Evolutionary conservation across 441 rosid genomes (phyloP), one percentile per base, ranked within the genome.

Genomic region (Mallotus repandus): DNA sequence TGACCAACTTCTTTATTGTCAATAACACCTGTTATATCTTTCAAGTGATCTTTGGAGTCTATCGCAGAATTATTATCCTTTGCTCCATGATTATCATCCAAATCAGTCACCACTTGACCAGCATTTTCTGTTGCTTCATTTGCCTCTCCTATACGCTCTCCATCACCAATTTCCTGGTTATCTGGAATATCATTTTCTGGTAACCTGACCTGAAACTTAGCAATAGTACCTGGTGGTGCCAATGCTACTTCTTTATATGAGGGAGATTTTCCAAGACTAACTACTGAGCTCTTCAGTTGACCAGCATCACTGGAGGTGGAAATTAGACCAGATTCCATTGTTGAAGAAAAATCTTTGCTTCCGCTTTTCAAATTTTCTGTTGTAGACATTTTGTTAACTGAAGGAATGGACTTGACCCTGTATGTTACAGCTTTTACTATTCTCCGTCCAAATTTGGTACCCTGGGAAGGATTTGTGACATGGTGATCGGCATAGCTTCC

Each of bases 201-300:
- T 63, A 72, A 77, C 88, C 89, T 84, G 60, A 84, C 82, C 76
- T 90, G 97, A 84, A 88, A 78, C 81, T 81, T 89, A 63, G 92
- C 80, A 78, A 95, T 87, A 38, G 90, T 86, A 56, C 99, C 99
- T 68, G 97, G 98, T 5, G 97, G 99, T 52, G 99, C 96, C 84
- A 95, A 56, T 70, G 99, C 98, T 70, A 95, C 99, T 84, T 95
- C 99, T 87, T 91, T 95, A 84, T 95, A 95, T 59, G 99, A 95
- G 78, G 91, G 97, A 78, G 97, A 93, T 82, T 91, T 95, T 75
- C 97, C 99, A 72, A 87, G 89, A 83, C 89, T 82, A 59, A 82
- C 84, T 62, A 84, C 80, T 59, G 93, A 79, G 59, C 69, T 84
- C 80, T 86, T 89, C 65, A 76, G 29, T 41, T 77, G 81, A 76